Evolutionary conservation across 2,329 filamentous ascomycete genomes (phyloP), one percentile per base, ranked within the genome.

Genomic region (Hypoxylon sp.): DNA sequence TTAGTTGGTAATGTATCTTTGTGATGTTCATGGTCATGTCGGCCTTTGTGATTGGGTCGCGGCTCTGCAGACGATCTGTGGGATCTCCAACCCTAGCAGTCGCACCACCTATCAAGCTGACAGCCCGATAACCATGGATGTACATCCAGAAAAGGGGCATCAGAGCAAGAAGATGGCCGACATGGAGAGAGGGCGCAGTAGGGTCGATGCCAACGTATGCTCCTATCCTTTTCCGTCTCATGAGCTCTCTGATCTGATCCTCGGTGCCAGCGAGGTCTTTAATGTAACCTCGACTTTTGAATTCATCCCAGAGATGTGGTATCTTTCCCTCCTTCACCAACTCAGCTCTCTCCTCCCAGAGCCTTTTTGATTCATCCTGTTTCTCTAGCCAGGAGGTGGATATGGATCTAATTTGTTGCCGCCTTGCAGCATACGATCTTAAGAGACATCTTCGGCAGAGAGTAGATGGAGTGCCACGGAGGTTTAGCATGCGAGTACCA

Each of bases 61-160:
- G 81, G 42, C 78, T 83, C 17, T 80, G 77, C 9, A 88, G 73
- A 26, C 90, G 81, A 55, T 80, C 90, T 2, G 85, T 90, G 1
- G 90, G 90, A 63, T 94, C 90, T 36, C 90, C 90, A 40, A 94
- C 83, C 63, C 86, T 85, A 29, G 86, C 87, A 3, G 90, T 95
- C 9, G 88, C 86, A 61, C 88, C 87, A 35, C 89, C 89, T 49
- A 91, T 68, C 47, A 94, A 75, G 27, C 82, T 86, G 38, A 89
- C 75, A 17, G 86, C 79, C 21, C 81, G 76, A 68, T 87, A 86
- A 16, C 90, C 90, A 66, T 91, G 78, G 59, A 91, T 76, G 73
- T 90, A 91, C 76, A 92, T 81, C 87, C 89, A 93, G 73, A 91
- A 91, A 16, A 93, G 75, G 11, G 88, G 83, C 90, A 94, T 94